Conservation (phyloP, 805 yeast species). For the Osmozyma mogii region DNA sequence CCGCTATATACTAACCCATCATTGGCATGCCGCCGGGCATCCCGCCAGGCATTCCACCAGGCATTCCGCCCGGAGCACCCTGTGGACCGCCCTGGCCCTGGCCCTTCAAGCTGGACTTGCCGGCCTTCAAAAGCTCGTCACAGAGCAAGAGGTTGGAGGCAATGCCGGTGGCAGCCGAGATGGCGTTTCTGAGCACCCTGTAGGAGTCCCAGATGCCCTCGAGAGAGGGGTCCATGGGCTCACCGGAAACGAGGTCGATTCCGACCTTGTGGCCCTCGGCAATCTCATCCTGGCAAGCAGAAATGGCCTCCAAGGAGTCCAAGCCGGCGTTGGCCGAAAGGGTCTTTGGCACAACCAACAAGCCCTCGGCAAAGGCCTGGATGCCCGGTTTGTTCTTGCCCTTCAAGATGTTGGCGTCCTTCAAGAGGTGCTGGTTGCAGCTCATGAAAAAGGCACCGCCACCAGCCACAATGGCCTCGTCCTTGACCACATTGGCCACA, state of each 20-base stretch:
- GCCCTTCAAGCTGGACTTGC: slow-evolving; percentile 82
- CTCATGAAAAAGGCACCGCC: slow-evolving; percentile 94
- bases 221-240: slow-evolving; percentile 88
- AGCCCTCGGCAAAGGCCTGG: slow-evolving; percentile 87
- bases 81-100: slow-evolving; percentile 11
- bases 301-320: slow-evolving; percentile 83
- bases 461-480: slow-evolving; percentile 83
- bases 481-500: slow-evolving; percentile 84
- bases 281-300: slow-evolving; percentile 83
- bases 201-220: slow-evolving; percentile 97
- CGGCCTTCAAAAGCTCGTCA: slow-evolving; percentile 95
- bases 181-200: slow-evolving; percentile 88
- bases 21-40: slow-evolving; percentile 4
- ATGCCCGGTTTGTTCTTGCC: slow-evolving; percentile 89
- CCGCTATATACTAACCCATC: too few species aligned
- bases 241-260: slow-evolving; percentile 83
- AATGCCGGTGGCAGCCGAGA: slow-evolving; percentile 88
- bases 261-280: slow-evolving; percentile 81
- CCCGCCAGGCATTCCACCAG: slow-evolving; percentile 15
- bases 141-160: slow-evolving; percentile 87
- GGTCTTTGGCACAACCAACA: slow-evolving; percentile 88
- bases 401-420: slow-evolving; percentile 47
- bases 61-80: slow-evolving; percentile 13
- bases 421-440: slow-evolving; percentile 59
- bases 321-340: slow-evolving; percentile 87